Percentiles rank a stretch among this genome's conserved stretches.
Conservation (phyloP, 768 basidiomycete genomes). For the Tylopilus subfusipes region DNA sequence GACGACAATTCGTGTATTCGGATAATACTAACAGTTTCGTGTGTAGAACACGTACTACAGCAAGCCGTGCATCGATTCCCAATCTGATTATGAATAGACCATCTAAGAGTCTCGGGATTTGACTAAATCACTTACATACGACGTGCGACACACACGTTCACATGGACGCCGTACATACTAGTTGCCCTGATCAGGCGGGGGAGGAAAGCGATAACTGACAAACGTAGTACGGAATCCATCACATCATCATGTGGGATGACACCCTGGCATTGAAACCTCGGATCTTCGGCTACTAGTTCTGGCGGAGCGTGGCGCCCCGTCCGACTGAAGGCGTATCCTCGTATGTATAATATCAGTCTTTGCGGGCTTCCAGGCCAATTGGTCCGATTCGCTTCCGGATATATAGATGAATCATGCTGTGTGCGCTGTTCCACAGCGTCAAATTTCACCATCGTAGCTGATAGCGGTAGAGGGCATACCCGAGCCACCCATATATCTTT, state of each 20-base stretch:
- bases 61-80: neutral
- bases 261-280: no score
- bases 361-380: no score
- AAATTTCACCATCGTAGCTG: neutral
- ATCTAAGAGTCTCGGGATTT: neutral
- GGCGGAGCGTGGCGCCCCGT: no score
- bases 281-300: no score
- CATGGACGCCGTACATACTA: no score
- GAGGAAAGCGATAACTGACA: neutral
- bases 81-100: constrained; percentile 4
- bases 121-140: neutral
- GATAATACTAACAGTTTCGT: neutral
- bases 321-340: no score
- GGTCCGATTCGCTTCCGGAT: no score
- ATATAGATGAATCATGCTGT: no score
- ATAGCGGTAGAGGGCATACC: neutral
- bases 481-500: neutral
- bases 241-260: no score
- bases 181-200: neutral
- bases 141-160: neutral
- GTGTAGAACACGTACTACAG: constrained; percentile 11
- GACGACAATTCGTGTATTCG: neutral
- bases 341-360: no score
- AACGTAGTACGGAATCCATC: neutral
- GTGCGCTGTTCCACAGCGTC: no score